Evolutionary conservation across 768 basidiomycete genomes (phyloP).

Genomic region (Leccinum subgranulosum): DNA sequence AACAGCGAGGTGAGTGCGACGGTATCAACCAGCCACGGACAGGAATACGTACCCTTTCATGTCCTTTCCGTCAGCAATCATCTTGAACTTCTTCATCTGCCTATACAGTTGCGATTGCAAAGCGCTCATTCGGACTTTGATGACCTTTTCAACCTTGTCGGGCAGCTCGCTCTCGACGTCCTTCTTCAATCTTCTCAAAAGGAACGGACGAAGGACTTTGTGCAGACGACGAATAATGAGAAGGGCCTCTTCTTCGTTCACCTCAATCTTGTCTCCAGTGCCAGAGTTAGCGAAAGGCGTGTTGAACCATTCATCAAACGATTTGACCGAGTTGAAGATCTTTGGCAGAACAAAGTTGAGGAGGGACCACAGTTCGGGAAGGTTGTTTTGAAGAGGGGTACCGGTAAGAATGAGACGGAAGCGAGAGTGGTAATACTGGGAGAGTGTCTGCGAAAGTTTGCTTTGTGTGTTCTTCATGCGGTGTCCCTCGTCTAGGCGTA

Average conservation of each 20-base stretch:
- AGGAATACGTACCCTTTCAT: conserved; percentile 59
- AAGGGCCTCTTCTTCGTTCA: conserved; percentile 99
- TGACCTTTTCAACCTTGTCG: conserved; percentile 97
- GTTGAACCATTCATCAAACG: conserved; percentile 99
- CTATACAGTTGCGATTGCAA: conserved; percentile 91
- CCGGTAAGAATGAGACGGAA: conserved; percentile 94
- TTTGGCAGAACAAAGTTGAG: conserved; percentile 94
- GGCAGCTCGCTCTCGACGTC: conserved; percentile 95
- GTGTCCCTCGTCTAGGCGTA: conserved; percentile 79
- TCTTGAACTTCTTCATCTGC: conserved; percentile 98
- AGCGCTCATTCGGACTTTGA: conserved; percentile 93
- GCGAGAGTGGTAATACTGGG: conserved; percentile 88
- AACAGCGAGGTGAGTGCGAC: conserved; percentile 8
- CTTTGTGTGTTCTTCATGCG: conserved; percentile 96
- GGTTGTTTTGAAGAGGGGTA: conserved; percentile 95
- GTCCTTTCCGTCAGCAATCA: conserved; percentile 84
- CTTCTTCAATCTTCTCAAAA: conserved; percentile 90
- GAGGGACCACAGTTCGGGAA: conserved; percentile 92
- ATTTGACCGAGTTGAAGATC: conserved; percentile 98
- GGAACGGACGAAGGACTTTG: conserved; percentile 93
- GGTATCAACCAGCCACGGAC: background rate
- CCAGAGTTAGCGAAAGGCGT: conserved; percentile 99
- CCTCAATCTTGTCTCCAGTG: conserved; percentile 94
- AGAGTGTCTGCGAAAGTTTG: conserved; percentile 87
- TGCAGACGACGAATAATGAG: conserved; percentile 95